phyloP scores from a whole-genome alignment of 306 rosid genomes.

The Prunus davidiana region DNA sequence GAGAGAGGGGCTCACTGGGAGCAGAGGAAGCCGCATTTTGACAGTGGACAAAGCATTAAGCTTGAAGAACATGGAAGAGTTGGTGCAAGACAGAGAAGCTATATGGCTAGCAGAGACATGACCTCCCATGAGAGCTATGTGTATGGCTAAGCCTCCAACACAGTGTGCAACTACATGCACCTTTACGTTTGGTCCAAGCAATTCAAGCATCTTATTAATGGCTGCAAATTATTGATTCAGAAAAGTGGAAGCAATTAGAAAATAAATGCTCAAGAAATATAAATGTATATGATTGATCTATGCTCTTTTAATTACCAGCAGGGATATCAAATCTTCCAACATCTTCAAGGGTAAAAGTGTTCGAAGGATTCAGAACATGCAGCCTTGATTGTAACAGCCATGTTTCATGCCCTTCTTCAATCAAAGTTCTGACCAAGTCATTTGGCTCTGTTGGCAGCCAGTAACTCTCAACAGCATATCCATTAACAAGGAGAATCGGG shows the following conservation, averaged over 20 bases:
- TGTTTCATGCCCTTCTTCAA: conserved; percentile 33
- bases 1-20: conserved; percentile 13
- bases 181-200: conserved; percentile 16
- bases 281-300: background rate
- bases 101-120: conserved; percentile 25
- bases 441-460: conserved; percentile 33
- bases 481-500: conserved; percentile 37
- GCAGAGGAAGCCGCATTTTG: conserved; percentile 38
- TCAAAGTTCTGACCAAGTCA: conserved; percentile 32
- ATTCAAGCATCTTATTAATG: conserved; percentile 34
- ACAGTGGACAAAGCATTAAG: conserved; percentile 27
- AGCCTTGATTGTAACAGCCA: conserved; percentile 33
- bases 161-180: conserved; percentile 37
- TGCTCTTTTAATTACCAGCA: conserved; percentile 18
- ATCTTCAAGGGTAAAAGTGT: conserved; percentile 36
- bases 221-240: background rate
- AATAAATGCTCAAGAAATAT: background rate
- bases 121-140: conserved; percentile 40
- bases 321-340: conserved; percentile 39
- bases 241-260: background rate
- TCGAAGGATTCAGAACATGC: conserved; percentile 24
- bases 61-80: conserved; percentile 39
- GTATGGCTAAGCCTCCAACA: conserved; percentile 37
- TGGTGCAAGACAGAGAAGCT: conserved; percentile 40
- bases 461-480: conserved; percentile 31